A percentile compares a stretch with the other conserved stretches of the same genome.
phyloP scores from a whole-genome alignment of 306 rosid genomes.

The Pyrus betulifolia region DNA sequence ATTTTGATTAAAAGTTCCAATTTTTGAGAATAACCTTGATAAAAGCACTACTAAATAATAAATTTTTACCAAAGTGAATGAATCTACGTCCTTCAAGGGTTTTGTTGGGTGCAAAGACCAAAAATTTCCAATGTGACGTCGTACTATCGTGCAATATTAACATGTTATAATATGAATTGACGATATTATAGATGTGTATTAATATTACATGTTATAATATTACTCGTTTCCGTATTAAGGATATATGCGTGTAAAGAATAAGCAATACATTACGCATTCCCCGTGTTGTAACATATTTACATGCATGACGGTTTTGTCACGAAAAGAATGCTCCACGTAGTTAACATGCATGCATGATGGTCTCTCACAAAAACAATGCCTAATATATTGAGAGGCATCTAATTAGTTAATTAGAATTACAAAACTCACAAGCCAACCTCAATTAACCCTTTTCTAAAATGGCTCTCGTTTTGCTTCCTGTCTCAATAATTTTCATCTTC shows the following conservation, averaged over 20 bases:
- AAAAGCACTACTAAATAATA: too few relatives aligned
- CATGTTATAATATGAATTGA: not conserved
- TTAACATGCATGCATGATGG: not conserved
- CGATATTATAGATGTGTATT: too few relatives aligned
- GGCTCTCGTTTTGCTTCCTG: constrained; percentile 4
- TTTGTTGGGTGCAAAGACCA: not conserved
- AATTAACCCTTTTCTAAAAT: not conserved
- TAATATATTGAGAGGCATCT: not conserved
- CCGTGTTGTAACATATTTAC: too few relatives aligned
- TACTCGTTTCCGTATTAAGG: not conserved
- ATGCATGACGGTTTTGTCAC: not conserved
- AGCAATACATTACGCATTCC: not conserved
- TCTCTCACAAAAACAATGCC: not conserved
- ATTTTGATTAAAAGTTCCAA: too few relatives aligned
- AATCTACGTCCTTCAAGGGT: not conserved
- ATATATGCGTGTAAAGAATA: not conserved
- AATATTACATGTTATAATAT: too few relatives aligned
- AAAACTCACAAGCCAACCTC: not conserved
- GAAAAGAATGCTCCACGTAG: not conserved
- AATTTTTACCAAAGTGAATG: not conserved
- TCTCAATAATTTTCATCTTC: constrained; percentile 25
- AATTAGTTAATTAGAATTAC: not conserved
- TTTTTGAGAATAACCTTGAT: too few relatives aligned
- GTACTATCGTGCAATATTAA: not conserved
- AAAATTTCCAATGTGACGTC: not conserved